Evolutionary conservation across 2,329 filamentous ascomycete species (phyloP), one percentile per base, ranked within the genome.

Genomic region (Westerdykella sp.): DNA sequence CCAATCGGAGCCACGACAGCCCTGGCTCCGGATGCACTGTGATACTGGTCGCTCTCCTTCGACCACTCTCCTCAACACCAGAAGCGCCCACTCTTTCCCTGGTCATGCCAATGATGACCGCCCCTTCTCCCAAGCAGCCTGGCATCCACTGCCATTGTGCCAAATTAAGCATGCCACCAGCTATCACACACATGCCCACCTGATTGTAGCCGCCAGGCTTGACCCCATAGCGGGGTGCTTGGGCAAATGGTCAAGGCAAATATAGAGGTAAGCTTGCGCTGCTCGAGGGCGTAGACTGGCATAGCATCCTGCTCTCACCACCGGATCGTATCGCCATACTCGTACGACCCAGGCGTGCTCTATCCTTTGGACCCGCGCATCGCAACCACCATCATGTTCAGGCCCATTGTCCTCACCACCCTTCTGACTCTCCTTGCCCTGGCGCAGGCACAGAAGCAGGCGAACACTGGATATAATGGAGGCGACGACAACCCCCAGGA

Each of bases 401-500:
- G 46, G 44, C 34, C 55, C 48, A 45, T 56, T 28, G 45, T 60
- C 43, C 44, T 60, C 47, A 54, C 47, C 34, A 48, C 49, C 14
- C 53, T 65, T 15, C 41, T 65, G 9, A 53, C 60, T 41, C 48
- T 65, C 22, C 46, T 62, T 40, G 52, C 49, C 39, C 47, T 62
- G 42, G 60, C 60, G 13, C 60, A 63, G 35, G 51, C 53, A 21
- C 46, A 50, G n/a, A 50, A 53, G 7, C 32, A 43, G n/a, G 56
- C 60, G 23, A 56, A 56, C 34, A 42, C 57, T 9, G 56, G 56
- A 32, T 66, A 65, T 54, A 67, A 67, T 47, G 63, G 63, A 45
- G 63, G 63, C 7, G 60, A 54, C 9, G 63, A 67, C 47, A 65
- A 64, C 43, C 62, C 62, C 13, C 50, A 55, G 32, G 55, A 65